Conservation (phyloP, 129 eudicot genomes). For the Pseudognaphalium luteoalbum region DNA sequence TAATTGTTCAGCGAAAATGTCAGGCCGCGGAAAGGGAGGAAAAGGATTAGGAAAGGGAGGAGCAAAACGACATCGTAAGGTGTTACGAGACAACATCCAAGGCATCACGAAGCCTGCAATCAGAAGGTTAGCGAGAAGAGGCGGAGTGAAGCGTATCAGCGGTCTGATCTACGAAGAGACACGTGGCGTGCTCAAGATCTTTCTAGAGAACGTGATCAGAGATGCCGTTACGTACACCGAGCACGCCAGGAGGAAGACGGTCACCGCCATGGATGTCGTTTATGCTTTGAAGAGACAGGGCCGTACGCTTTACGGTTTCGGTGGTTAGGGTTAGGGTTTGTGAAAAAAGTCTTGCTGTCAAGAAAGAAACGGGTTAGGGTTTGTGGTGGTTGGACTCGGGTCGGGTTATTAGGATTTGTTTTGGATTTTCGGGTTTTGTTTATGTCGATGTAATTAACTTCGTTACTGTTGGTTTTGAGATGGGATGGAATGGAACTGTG, state of each 20-base stretch:
- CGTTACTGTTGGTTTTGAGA: neutral
- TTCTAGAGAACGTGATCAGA: constrained; percentile 35
- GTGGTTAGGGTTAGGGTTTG: constrained; percentile 33
- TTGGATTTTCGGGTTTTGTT: neutral
- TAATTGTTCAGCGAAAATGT: constrained; percentile 18
- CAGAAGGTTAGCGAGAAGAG: constrained; percentile 32
- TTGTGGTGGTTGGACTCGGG: neutral
- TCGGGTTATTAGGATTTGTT: neutral
- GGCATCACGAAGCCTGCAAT: constrained; percentile 39
- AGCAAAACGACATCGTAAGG: constrained; percentile 52
- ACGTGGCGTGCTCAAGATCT: constrained; percentile 37
- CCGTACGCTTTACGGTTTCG: constrained; percentile 27
- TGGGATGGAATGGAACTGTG: neutral
- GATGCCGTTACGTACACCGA: constrained; percentile 33
- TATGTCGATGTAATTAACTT: neutral
- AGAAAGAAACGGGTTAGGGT: constrained; percentile 32
- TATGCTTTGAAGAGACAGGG: constrained; percentile 43
- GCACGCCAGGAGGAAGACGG: constrained; percentile 38
- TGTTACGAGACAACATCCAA: constrained; percentile 45
- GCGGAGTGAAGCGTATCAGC: constrained; percentile 34
- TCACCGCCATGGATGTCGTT: constrained; percentile 41
- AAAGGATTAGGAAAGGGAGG: constrained; percentile 59
- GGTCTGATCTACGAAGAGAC: constrained; percentile 37
- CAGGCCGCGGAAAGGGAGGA: constrained; percentile 55
- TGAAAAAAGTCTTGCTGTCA: constrained; percentile 34